Percentiles rank a stretch among this genome's conserved stretches.
phyloP scores from a whole-genome alignment of 352 stramenopile genomes.

The Globisporangium paddicum region DNA sequence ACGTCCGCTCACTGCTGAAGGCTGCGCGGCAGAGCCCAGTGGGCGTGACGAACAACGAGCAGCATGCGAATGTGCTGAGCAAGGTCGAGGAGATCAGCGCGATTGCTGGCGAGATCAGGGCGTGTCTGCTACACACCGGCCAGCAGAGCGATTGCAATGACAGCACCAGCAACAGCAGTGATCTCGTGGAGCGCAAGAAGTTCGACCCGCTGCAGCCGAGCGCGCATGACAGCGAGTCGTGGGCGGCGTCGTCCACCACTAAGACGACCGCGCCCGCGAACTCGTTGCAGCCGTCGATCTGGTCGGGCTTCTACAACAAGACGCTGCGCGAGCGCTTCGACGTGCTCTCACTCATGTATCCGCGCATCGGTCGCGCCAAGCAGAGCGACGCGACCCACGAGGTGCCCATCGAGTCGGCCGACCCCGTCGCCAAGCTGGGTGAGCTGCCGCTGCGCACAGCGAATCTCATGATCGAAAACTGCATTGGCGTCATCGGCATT shows the following conservation, averaged over 20 bases:
- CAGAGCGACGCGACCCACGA: slow-evolving; percentile 11
- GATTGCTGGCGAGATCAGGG: slow-evolving; percentile 22
- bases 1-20: slow-evolving; percentile 11
- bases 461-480: slow-evolving; percentile 90
- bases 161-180: slow-evolving; percentile 4
- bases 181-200: slow-evolving; percentile 21
- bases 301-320: slow-evolving; percentile 90
- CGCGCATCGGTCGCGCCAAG: slow-evolving; percentile 47
- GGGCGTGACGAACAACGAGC: neutral
- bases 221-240: slow-evolving; percentile 28
- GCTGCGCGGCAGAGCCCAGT: slow-evolving; percentile 17
- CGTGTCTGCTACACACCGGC: slow-evolving; percentile 7
- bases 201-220: slow-evolving; percentile 47
- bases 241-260: slow-evolving; percentile 9
- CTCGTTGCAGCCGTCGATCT: slow-evolving; percentile 66
- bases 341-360: slow-evolving; percentile 85
- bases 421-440: slow-evolving; percentile 45
- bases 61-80: neutral
- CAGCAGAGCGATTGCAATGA: neutral
- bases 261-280: slow-evolving; percentile 10
- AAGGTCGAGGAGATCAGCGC: slow-evolving; percentile 10
- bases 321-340: slow-evolving; percentile 78
- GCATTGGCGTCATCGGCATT: slow-evolving; percentile 80
- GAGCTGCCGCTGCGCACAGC: slow-evolving; percentile 71
- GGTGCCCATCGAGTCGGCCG: slow-evolving; percentile 11